Evolutionary conservation across 2,329 filamentous ascomycete species (phyloP), one percentile per base, ranked within the genome.

Genomic region (Elsinoe perseae): DNA sequence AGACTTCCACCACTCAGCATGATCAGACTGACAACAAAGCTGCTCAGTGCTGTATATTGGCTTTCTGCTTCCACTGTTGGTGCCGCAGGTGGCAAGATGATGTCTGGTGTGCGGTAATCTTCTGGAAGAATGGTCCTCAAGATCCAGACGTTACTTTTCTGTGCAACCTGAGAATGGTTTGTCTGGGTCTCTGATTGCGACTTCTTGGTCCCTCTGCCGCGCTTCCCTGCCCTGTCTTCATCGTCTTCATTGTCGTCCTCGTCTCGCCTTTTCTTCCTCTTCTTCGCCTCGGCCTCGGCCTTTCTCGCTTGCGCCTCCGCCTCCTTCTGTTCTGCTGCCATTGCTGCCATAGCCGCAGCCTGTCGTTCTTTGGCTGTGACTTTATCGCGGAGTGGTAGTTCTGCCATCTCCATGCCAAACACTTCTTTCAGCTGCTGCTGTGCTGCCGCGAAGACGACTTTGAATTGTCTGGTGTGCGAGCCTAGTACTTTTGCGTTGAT

Each of bases 361-460:
- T 36, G 32, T 14, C 32, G 32, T 9, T 36, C 32, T 14, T 36
- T 36, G 4, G 32, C 32, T 0, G 89, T 89, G 50, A 87, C 79
- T 70, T 90, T 95, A 65, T 96, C 92, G 65, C 80, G 81, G 1
- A 80, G 76, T 0, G 93, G 90, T 50, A 97, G 76, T 71, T 96
- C 91, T 3, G 82, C 78, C 77, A 98, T 80, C 68, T 91, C 80
- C 90, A 97, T 95, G n/a, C 93, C 93, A 71, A 95, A 97, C 1
- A 84, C 79, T 1, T 74, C 73, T 48, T 78, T 76, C 34, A 98
- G 74, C 62, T 87, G 80, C 30, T 75, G 71, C 69, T 98, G 92
- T 40, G 92, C 89, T 38, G 80, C 75, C 0, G 81, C 80, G 65
- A 95, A 96, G 2, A 96, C 82, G 10, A 73, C 69, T 67, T 83